Evolutionary conservation across 345 rosid genomes (phyloP), one percentile per base, ranked within the genome.

Genomic region (Arabidopsis arenosa): DNA sequence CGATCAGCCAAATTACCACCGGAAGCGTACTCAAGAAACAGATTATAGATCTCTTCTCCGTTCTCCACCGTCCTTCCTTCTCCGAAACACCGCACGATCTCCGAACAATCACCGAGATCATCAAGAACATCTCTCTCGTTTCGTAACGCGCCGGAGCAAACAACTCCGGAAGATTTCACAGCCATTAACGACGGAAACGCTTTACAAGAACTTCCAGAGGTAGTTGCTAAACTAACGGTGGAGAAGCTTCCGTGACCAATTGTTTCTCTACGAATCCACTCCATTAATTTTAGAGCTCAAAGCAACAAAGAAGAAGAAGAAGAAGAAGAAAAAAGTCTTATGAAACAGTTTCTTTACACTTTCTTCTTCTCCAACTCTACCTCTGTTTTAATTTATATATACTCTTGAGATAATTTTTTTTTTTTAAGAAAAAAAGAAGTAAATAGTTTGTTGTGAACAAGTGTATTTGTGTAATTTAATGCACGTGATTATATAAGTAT

Each of bases 161-260:
- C 63, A 1, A 76, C 47, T 33, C 82, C 80, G n/a, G 86, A 79
- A 2, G 98, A 90, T 78, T 93, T 93, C 47, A 89, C 95, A 0
- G 90, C 98, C 80, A 93, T 81, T 11, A 79, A 7, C 3, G 87
- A 73, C 2, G 89, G 90, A 61, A 69, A 75, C 28, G 5, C 9
- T 21, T 76, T 52, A 0, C 67, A 75, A 28, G 69, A 75, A 28
- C 52, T 33, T 1, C 53, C 78, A 1, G 43, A 77, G 33, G 86
- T 68, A 6, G 68, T 77, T 1, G 87, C 91, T 40, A 93, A 79
- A 84, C 81, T 81, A 18, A 93, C 89, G 15, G 84, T 83, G 13
- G 89, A 87, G 75, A 90, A 90, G 60, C 92, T 82, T 5, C 97
- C 97, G 32, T 58, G 80, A 13, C 96, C 96, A 14, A 92, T 81